Conservation (phyloP, 108 stramenopile genomes). For the Cylindrotheca fusiformis region DNA sequence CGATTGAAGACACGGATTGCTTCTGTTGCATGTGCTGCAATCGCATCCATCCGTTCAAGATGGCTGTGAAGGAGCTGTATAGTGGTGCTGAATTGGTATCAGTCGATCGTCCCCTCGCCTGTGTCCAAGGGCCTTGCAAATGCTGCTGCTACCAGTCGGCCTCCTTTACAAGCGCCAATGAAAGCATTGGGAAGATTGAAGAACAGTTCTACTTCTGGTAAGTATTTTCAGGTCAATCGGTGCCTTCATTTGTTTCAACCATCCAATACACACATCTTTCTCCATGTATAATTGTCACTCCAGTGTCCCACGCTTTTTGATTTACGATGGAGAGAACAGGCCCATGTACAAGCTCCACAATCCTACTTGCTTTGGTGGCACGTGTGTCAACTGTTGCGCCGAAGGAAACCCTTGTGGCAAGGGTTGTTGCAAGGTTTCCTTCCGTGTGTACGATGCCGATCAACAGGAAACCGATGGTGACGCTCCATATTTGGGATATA, state of each 20-base stretch:
- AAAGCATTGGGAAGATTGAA: conserved; percentile 37
- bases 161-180: conserved; percentile 29
- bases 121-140: conserved; percentile 39
- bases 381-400: conserved; percentile 66
- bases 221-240: too few relatives aligned
- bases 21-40: conserved; percentile 48
- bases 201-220: conserved; percentile 54
- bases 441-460: conserved; percentile 53
- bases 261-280: too few relatives aligned
- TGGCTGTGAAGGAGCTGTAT: conserved; percentile 41
- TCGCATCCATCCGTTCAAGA: conserved; percentile 36
- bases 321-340: conserved; percentile 31
- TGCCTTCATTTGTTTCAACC: too few relatives aligned
- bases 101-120: conserved; percentile 47
- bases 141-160: conserved; percentile 69
- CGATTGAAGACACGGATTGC: conserved; percentile 52
- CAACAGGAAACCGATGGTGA: conserved; percentile 48
- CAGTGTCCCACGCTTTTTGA: conserved; percentile 45
- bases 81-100: conserved; percentile 39
- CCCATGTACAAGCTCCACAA: conserved; percentile 51
- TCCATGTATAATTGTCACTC: too few relatives aligned
- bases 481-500: conserved; percentile 45
- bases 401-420: conserved; percentile 66
- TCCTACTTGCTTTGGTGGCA: conserved; percentile 61
- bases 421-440: conserved; percentile 65